Evolutionary conservation across 139 green algal species (phyloP).

Genomic region (Gonium pectorale): DNA sequence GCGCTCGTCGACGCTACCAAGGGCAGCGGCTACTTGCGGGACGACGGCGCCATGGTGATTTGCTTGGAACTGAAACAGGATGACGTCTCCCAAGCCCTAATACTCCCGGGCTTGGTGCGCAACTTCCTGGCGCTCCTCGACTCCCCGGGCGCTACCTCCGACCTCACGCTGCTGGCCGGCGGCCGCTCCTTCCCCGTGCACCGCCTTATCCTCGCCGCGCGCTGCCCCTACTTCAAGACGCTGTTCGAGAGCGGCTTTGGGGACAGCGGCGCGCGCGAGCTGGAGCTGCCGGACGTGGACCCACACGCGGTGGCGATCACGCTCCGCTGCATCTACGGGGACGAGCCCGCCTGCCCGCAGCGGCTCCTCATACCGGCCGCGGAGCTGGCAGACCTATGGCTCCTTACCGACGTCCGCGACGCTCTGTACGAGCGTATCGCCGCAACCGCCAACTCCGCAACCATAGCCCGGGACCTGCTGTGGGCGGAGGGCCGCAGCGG

Average conservation of each 20-base stretch:
- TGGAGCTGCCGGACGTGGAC: neutral
- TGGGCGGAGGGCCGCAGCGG: neutral
- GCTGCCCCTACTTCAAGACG: neutral
- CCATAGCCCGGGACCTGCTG: neutral
- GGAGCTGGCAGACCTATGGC: neutral
- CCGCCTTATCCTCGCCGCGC: neutral
- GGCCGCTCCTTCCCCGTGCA: neutral
- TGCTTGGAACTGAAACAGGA: too few relatives aligned
- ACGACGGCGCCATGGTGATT: too few relatives aligned
- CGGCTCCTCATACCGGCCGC: neutral
- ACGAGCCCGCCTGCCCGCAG: neutral
- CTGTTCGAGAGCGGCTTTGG: neutral
- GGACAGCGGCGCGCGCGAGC: neutral
- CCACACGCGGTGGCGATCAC: neutral
- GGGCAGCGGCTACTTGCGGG: too few relatives aligned
- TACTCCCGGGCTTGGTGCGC: too few relatives aligned
- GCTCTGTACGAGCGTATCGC: neutral
- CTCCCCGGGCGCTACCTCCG: too few relatives aligned
- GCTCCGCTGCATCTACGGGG: neutral
- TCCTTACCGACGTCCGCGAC: neutral
- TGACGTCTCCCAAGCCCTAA: too few relatives aligned
- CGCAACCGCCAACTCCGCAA: neutral
- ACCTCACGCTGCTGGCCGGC: too few relatives aligned
- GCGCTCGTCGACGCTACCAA: too few relatives aligned
- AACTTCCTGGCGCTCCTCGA: too few relatives aligned